Evolutionary conservation across 805 yeast genomes (phyloP).

Genomic region (Metschnikowia proteae): DNA sequence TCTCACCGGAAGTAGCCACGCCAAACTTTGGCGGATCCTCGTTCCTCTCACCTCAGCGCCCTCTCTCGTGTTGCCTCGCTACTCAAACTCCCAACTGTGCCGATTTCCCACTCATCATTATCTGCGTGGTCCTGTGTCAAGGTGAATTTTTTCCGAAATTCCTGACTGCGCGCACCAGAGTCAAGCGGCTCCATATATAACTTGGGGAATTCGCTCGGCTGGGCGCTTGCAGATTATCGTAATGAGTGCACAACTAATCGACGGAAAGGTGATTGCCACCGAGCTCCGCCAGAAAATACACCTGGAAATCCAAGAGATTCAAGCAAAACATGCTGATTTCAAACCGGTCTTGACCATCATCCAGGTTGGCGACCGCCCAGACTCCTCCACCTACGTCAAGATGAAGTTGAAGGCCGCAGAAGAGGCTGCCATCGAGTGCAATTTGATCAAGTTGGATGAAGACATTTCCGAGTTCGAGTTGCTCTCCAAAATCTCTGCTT

Average conservation of each 20-base stretch:
- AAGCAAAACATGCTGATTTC: slow-evolving; percentile 49
- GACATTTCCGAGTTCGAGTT: slow-evolving; percentile 53
- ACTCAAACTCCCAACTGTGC: too few relatives aligned
- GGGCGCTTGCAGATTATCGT: neutral
- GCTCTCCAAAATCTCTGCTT: slow-evolving; percentile 47
- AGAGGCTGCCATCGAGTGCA: slow-evolving; percentile 63
- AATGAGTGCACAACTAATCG: slow-evolving; percentile 37
- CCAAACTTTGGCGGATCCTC: neutral
- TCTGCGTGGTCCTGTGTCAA: neutral
- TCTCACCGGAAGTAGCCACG: neutral
- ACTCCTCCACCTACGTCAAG: slow-evolving; percentile 75
- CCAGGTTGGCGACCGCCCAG: slow-evolving; percentile 76
- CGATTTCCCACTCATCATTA: neutral
- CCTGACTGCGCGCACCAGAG: slow-evolving; percentile 8
- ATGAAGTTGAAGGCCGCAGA: slow-evolving; percentile 77
- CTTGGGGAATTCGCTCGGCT: neutral
- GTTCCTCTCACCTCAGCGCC: too few relatives aligned
- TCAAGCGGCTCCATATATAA: slow-evolving; percentile 4
- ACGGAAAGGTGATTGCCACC: slow-evolving; percentile 44
- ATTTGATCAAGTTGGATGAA: slow-evolving; percentile 56
- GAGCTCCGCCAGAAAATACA: slow-evolving; percentile 37
- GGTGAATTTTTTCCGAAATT: neutral
- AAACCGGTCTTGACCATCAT: slow-evolving; percentile 64
- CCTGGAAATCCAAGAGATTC: slow-evolving; percentile 38
- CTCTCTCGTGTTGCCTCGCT: too few relatives aligned